Percentiles rank a stretch among this genome's conserved stretches.
phyloP scores from a whole-genome alignment of 2,329 filamentous ascomycete genomes.

The Coniochaeta ligniaria region DNA sequence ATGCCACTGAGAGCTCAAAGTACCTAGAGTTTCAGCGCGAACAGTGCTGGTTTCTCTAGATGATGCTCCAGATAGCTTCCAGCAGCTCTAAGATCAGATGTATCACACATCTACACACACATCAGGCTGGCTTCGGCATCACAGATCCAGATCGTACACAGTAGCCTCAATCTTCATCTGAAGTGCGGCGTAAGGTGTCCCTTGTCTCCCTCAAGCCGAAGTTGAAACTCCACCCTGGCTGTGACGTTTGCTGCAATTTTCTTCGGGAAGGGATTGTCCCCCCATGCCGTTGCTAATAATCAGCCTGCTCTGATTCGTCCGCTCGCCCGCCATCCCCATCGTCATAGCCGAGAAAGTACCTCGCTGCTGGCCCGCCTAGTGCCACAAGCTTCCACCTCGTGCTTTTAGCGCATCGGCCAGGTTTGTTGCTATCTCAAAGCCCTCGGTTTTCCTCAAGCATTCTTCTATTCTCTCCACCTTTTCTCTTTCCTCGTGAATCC shows the following conservation, averaged over 20 bases:
- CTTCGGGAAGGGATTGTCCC: slow-evolving; percentile 1
- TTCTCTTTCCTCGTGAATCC: slow-evolving; percentile 10
- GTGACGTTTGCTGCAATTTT: slow-evolving; percentile 1
- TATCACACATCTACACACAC: not conserved
- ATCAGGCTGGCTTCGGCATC: not conserved
- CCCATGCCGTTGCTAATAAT: slow-evolving; percentile 12
- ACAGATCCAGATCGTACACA: not conserved
- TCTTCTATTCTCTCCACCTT: slow-evolving; percentile 26
- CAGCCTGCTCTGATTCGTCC: slow-evolving; percentile 17
- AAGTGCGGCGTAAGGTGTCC: not conserved
- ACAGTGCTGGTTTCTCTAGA: too few species aligned
- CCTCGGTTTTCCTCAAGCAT: slow-evolving; percentile 16
- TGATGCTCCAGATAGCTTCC: not conserved
- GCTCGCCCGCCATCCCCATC: slow-evolving; percentile 14
- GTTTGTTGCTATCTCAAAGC: slow-evolving; percentile 4
- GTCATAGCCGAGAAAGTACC: slow-evolving; percentile 19
- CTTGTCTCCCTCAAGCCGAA: slow-evolving; percentile 1
- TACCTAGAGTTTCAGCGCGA: not conserved
- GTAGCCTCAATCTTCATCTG: not conserved
- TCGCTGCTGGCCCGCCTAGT: not conserved
- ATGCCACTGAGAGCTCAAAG: not conserved
- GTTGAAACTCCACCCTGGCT: slow-evolving; percentile 1
- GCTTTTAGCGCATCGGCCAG: slow-evolving; percentile 2
- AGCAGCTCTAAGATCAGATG: not conserved
- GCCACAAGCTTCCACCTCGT: slow-evolving; percentile 1